Percentiles rank a stretch among this genome's conserved stretches.
Evolutionary conservation across 1,284 basidiomycete species (phyloP).

Genomic region (Moesziomyces sp.): DNA sequence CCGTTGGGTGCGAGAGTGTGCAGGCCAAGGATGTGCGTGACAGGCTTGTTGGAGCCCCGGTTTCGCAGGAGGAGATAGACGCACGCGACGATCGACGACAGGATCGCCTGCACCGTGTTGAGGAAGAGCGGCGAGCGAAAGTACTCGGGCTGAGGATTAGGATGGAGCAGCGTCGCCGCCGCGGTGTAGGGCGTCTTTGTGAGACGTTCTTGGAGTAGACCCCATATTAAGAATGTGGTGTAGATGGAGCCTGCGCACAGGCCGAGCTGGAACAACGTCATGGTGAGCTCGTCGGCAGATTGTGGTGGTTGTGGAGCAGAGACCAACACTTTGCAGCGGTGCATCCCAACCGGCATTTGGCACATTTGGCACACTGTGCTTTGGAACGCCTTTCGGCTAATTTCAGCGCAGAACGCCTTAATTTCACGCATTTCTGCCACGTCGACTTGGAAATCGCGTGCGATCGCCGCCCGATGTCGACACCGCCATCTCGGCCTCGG

Average conservation of each 20-base stretch:
- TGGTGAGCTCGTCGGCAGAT: constrained; percentile 1
- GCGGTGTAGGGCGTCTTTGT: constrained; percentile 61
- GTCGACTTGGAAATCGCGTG: background rate
- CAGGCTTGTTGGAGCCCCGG: constrained; percentile 15
- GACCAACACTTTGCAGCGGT: background rate
- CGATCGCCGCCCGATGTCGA: no score
- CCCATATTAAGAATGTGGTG: constrained; percentile 66
- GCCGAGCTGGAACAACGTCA: constrained; percentile 53
- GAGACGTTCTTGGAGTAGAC: constrained; percentile 64
- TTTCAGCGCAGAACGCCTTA: background rate
- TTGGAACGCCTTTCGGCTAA: background rate
- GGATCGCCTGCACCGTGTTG: constrained; percentile 84
- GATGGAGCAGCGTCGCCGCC: constrained; percentile 44
- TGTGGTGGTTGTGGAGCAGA: constrained; percentile 2
- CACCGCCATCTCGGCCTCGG: no score
- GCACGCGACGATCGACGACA: constrained; percentile 82
- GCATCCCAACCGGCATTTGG: background rate
- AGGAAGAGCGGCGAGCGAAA: constrained; percentile 89
- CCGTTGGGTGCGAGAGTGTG: constrained; percentile 51
- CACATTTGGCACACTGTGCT: no score
- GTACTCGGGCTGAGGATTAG: constrained; percentile 52
- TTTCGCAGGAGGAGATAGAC: constrained; percentile 80
- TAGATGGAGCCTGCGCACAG: constrained; percentile 64
- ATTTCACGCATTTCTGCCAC: background rate
- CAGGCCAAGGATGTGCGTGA: constrained; percentile 52